A percentile compares a stretch with the other conserved stretches of the same genome.
These are phyloP conservation scores for Daldinia loculata DNA, from an alignment of 495 filamentous ascomycete species.

Conservation along the genomic window DNA sequence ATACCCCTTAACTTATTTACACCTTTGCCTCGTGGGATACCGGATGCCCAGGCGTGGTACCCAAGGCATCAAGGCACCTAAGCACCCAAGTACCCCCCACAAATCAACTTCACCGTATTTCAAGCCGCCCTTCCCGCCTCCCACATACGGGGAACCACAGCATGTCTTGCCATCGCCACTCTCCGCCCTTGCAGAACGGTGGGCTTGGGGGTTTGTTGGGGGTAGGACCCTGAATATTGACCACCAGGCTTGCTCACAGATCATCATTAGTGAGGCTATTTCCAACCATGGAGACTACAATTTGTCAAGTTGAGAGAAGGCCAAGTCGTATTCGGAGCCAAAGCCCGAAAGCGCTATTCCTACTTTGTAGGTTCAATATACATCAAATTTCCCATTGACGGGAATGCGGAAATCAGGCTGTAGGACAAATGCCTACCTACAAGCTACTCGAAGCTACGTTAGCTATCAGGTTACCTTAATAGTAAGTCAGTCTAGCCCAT, in stretches of 20 bases:
- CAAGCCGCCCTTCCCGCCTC: slow-evolving; percentile 7
- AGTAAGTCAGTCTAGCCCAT: not conserved
- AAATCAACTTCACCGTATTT: slow-evolving; percentile 35
- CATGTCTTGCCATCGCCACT: slow-evolving; percentile 15
- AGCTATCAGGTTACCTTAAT: not conserved
- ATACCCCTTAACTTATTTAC: slow-evolving; percentile 21
- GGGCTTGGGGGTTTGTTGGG: slow-evolving; percentile 27
- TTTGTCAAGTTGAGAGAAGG: slow-evolving; percentile 1
- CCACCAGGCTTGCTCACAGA: slow-evolving; percentile 12
- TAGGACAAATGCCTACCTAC: slow-evolving; percentile 5
- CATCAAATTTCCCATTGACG: slow-evolving; percentile 14
- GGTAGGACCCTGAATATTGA: slow-evolving; percentile 30
- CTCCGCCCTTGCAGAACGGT: slow-evolving; percentile 33
- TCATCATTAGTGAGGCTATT: slow-evolving; percentile 16
- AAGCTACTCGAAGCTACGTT: slow-evolving; percentile 14
- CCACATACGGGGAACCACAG: slow-evolving; percentile 1
- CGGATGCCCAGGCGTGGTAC: slow-evolving; percentile 16
- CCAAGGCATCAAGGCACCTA: slow-evolving; percentile 11
- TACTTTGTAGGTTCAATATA: not conserved
- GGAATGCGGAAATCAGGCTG: slow-evolving; percentile 27
- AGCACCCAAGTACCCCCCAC: slow-evolving; percentile 15
- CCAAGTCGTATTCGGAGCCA: slow-evolving; percentile 20
- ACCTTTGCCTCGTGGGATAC: slow-evolving; percentile 28
- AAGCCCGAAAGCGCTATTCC: slow-evolving; percentile 6
- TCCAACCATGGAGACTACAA: not conserved